Evolutionary conservation across 2,329 filamentous ascomycete genomes (phyloP).

Genomic region (Ophiostoma ulmi): DNA sequence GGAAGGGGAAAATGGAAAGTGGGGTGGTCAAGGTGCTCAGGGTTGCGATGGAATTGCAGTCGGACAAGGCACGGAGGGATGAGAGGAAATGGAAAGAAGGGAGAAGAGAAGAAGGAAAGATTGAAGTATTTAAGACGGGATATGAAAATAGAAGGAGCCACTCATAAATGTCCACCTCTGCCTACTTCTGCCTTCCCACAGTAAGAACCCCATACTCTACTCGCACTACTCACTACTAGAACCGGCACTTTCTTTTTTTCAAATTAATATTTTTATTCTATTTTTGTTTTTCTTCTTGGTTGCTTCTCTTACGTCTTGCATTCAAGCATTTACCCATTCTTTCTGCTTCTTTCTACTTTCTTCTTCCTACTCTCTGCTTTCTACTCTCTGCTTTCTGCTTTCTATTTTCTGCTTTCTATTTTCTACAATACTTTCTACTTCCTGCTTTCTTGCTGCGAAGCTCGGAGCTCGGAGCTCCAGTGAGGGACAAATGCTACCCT

Average conservation of each 20-base stretch:
- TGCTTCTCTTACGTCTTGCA: constrained; percentile 6
- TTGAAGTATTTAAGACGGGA: not conserved
- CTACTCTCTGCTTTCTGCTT: not conserved
- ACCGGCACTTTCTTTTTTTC: not conserved
- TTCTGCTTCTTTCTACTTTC: not conserved
- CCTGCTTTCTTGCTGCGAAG: not conserved
- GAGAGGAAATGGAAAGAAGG: not conserved
- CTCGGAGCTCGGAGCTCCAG: not conserved
- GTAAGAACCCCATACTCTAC: constrained; percentile 15
- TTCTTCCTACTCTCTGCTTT: not conserved
- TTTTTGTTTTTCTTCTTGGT: not conserved
- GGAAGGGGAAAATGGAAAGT: not conserved
- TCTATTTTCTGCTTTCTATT: not conserved
- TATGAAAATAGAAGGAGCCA: not conserved
- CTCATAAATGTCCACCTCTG: no score
- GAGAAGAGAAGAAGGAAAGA: not conserved
- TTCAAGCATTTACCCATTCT: not conserved
- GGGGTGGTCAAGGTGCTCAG: not conserved
- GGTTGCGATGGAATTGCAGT: not conserved
- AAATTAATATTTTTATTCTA: not conserved
- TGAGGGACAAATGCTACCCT: constrained; percentile 11
- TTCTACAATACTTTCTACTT: not conserved
- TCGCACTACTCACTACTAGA: not conserved
- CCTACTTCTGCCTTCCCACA: not conserved
- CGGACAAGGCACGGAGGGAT: not conserved